Base-by-base conservation (phyloP, 2,329 filamentous ascomycete genomes). In the Neocatenulostroma microsporum region DNA sequence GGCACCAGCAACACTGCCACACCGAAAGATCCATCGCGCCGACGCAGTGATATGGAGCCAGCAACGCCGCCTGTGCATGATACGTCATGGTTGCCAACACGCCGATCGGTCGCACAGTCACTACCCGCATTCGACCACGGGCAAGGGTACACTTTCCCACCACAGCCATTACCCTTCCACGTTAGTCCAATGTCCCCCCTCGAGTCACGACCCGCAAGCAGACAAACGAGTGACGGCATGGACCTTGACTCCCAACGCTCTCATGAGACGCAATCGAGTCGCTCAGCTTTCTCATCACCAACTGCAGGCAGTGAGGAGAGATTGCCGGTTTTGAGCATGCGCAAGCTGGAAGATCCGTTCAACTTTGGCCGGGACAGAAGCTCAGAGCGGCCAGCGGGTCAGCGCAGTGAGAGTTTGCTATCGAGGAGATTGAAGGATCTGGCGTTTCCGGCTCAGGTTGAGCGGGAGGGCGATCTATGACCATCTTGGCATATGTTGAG, bases 401-500 rank as follows among this genome's bases (percentile, higher is more conserved):
- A 76, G 3, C 78, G 86, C 44, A 57, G 58, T 21, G 61, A 60
- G n/a, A 62, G 62, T 43, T 67, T 89, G 12, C 63, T 89, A 13
- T 83, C 83, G 5, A 76, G 77, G 54, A 72, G 77, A 38, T 62
- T 88, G 34, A 72, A 76, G 44, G 73, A 75, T 2, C 62, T 84
- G 5, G 80, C 44, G 12, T 21, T 49, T 12, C 41, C 37, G 30
- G 19, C n/a, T 11, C 41, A 41, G 30, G 19, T 12, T 21, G n/a
- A 36, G 26, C 19, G 19, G 25, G 10, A 15, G n/a, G 14, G 12
- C 4, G n/a, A 10, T 19, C n/a, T n/a, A n/a, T n/a, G n/a, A n/a
- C n/a, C n/a, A n/a, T n/a, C n/a, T n/a, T n/a, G n/a, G n/a, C n/a
- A n/a, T n/a, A n/a, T n/a, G n/a, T n/a, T n/a, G n/a, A n/a, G n/a